Evolutionary conservation across 2,329 filamentous ascomycete genomes (phyloP).

Genomic region (Ophiocordyceps australis): DNA sequence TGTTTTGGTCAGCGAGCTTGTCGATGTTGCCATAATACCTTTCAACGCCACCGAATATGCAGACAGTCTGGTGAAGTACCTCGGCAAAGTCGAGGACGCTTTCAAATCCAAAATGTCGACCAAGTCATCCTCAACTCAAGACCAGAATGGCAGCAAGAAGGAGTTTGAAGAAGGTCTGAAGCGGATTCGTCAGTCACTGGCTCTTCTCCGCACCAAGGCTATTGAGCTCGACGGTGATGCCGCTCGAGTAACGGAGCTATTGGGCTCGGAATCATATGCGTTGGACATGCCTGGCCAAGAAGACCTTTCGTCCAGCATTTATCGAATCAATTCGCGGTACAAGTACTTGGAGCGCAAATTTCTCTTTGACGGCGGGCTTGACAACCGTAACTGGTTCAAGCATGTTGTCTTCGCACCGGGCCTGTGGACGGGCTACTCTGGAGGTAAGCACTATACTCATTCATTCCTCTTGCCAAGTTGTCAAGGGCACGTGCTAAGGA

Average conservation of each 20-base stretch:
- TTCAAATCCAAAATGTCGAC: conserved; percentile 14
- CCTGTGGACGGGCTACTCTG: conserved; percentile 79
- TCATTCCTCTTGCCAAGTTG: background rate
- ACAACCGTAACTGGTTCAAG: conserved; percentile 77
- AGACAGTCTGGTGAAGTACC: conserved; percentile 30
- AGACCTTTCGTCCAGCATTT: conserved; percentile 43
- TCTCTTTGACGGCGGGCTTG: conserved; percentile 56
- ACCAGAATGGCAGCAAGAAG: conserved; percentile 15
- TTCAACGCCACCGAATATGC: conserved; percentile 50
- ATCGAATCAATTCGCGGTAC: conserved; percentile 59
- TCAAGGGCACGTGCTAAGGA: conserved; percentile 3
- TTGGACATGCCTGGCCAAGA: conserved; percentile 58
- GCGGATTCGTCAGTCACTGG: conserved; percentile 18
- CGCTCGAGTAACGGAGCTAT: conserved; percentile 20
- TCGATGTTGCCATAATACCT: conserved; percentile 41
- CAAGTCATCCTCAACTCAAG: conserved; percentile 7
- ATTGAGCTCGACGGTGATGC: conserved; percentile 25
- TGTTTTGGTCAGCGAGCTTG: conserved; percentile 40
- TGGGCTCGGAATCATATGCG: conserved; percentile 47
- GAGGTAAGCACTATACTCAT: conserved; percentile 28
- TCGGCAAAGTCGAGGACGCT: conserved; percentile 30
- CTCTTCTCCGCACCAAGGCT: conserved; percentile 19
- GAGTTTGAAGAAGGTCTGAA: conserved; percentile 20
- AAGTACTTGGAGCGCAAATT: conserved; percentile 72
- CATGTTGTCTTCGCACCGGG: conserved; percentile 88